Percentiles rank a stretch among this genome's conserved stretches.
Evolutionary conservation across 2,329 filamentous ascomycete genomes (phyloP).

Genomic region (Cryphonectria nitschkei): DNA sequence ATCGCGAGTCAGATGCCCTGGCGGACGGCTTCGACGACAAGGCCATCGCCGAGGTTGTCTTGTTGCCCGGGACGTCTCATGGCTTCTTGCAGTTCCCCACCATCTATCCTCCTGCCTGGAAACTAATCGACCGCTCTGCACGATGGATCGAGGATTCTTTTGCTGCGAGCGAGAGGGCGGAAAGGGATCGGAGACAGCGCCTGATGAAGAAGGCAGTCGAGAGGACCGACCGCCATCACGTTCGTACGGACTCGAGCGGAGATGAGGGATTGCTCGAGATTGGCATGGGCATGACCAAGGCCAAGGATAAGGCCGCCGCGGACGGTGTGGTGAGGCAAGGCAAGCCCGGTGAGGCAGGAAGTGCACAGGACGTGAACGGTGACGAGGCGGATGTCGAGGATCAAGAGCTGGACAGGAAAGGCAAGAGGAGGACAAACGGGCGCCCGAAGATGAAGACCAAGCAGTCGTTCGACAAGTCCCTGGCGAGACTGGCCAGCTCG

Average conservation of each 20-base stretch:
- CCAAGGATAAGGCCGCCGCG: conserved; percentile 33
- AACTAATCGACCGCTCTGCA: conserved; percentile 77
- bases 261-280: conserved; percentile 91
- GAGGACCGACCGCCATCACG: conserved; percentile 47
- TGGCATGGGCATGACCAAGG: conserved; percentile 69
- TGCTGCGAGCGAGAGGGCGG: conserved; percentile 50
- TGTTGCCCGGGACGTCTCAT: conserved; percentile 89
- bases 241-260: conserved; percentile 65
- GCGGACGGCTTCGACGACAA: conserved; percentile 68
- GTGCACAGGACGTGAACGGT: conserved; percentile 32
- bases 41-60: conserved; percentile 77
- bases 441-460: conserved; percentile 37
- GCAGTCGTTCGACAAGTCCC: conserved; percentile 43
- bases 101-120: conserved; percentile 89
- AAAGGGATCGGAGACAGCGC: conserved; percentile 37
- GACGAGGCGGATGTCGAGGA: conserved; percentile 34
- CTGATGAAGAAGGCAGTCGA: conserved; percentile 25
- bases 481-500: conserved; percentile 59
- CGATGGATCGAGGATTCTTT: conserved; percentile 85
- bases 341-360: conserved; percentile 32
- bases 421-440: conserved; percentile 37
- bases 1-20: conserved; percentile 46
- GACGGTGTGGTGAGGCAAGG: conserved; percentile 31
- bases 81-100: conserved; percentile 92
- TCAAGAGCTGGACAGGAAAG: conserved; percentile 31